Conservation (phyloP, 1,139 yeast species). For the Blastobotrys malaysiensis region DNA sequence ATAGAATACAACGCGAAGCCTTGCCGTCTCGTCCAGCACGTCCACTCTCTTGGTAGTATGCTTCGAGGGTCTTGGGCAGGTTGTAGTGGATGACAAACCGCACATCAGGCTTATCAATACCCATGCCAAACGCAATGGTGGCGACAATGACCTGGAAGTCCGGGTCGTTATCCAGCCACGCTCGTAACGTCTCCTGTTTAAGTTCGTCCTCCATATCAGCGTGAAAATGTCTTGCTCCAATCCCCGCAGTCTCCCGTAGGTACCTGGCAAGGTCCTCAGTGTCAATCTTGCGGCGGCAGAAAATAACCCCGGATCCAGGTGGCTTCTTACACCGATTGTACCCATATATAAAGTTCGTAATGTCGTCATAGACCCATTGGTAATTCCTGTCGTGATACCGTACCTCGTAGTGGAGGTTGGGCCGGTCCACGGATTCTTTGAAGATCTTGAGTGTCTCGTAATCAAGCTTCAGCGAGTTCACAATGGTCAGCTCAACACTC, state of each 20-base stretch:
- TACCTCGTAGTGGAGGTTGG: constrained; percentile 76
- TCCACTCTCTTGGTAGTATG: constrained; percentile 96
- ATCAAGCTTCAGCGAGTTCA: constrained; percentile 27
- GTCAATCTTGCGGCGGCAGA: constrained; percentile 83
- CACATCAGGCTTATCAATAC: constrained; percentile 94
- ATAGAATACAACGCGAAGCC: constrained; percentile 73
- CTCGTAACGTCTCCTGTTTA: constrained; percentile 59
- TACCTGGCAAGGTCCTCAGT: constrained; percentile 75
- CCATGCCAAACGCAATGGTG: constrained; percentile 98
- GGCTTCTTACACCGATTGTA: constrained; percentile 43
- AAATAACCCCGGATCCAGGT: constrained; percentile 68
- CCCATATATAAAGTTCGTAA: constrained; percentile 47
- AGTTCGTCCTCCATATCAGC: constrained; percentile 88
- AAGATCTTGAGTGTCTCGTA: constrained; percentile 44
- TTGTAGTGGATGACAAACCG: constrained; percentile 84
- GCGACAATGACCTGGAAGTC: constrained; percentile 78
- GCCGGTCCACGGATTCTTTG: constrained; percentile 75
- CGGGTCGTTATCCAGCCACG: constrained; percentile 65
- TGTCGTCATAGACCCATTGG: constrained; percentile 42
- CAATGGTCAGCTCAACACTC: constrained; percentile 80
- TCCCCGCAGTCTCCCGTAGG: constrained; percentile 51
- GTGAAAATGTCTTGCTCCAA: constrained; percentile 61
- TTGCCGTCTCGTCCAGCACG: constrained; percentile 96
- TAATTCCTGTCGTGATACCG: constrained; percentile 48
- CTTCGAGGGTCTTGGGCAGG: constrained; percentile 85